Conservation (phyloP, 495 filamentous ascomycete species). For the Aspergillus taichungensis region DNA sequence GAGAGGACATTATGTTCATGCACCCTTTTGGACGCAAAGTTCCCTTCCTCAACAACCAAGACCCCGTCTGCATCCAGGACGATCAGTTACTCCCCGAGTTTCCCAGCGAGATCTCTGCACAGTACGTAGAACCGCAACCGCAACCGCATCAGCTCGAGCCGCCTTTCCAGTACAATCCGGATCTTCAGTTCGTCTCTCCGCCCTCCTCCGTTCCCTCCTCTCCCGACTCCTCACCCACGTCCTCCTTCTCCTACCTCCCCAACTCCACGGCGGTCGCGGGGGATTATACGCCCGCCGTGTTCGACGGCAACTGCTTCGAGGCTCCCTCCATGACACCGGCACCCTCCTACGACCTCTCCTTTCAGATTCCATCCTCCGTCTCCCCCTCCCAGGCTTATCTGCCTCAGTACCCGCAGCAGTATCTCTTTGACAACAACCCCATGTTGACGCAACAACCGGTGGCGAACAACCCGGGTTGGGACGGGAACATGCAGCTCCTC, state of each 20-base stretch:
- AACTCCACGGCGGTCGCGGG: constrained; percentile 16
- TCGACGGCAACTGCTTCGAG: constrained; percentile 30
- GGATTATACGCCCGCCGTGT: constrained; percentile 17
- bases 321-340: constrained; percentile 41
- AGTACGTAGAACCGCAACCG: constrained; percentile 16
- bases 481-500: constrained; percentile 32
- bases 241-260: constrained; percentile 28
- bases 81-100: constrained; percentile 32
- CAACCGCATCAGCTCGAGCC: constrained; percentile 25
- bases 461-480: constrained; percentile 33
- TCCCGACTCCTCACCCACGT: constrained; percentile 34
- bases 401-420: constrained; percentile 21
- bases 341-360: constrained; percentile 37
- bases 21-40: constrained; percentile 37
- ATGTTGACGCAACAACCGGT: constrained; percentile 39
- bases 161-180: constrained; percentile 29
- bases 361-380: constrained; percentile 26
- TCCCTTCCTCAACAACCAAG: constrained; percentile 21
- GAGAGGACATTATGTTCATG: constrained; percentile 36
- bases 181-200: constrained; percentile 30
- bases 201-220: constrained; percentile 35
- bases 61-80: constrained; percentile 40
- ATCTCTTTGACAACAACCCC: constrained; percentile 24
- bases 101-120: constrained; percentile 21
- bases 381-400: constrained; percentile 20